Evolutionary conservation across 495 filamentous ascomycete genomes (phyloP), one percentile per base, ranked within the genome.

Genomic region (Hypoxylon fragiforme): DNA sequence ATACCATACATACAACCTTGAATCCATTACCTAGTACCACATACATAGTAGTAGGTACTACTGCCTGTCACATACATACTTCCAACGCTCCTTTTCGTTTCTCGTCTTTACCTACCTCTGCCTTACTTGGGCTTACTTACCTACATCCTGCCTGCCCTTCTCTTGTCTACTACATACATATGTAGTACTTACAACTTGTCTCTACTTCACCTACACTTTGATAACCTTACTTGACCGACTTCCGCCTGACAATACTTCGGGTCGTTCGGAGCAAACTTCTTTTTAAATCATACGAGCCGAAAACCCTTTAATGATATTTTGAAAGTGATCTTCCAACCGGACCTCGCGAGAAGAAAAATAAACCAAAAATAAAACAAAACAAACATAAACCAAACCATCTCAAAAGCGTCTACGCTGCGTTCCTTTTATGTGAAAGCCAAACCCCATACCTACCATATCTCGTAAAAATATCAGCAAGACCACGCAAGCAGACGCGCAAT

Each of bases 281-380:
- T 38, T 47, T 44, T 34, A 37, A 56, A 62, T 57, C 58, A 62
- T 62, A 62, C 58, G 58, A 62, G 52, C 15, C 20, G 15, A 35
- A 39, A 35, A 41, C 30, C 32, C 8, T 30, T 53, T 40, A 18
- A 37, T 19, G 34, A 35, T 32, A 35, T 37, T 49, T 44, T 30
- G 41, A 38, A 16, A 16, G 37, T 28, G 31, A 57, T 53, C 48
- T 36, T 14, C 57, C 36, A 55, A 55, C 57, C 37, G 13, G 42
- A 36, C 16, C 36, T 36, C 42, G 12, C 40, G 22, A 22, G 31
- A 41, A 40, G 22, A 24, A 34, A 41, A 40, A 24, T 35, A 52
- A 44, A 30, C 3, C 38, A 18, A 13, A 36, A 30, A 37, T 44
- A 48, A 46, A 47, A 11, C 30, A 38, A 30, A 48, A 54, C 49